Percentiles rank a stretch among this genome's conserved stretches.
phyloP scores from a whole-genome alignment of 768 basidiomycete genomes.

The Postia placenta region DNA sequence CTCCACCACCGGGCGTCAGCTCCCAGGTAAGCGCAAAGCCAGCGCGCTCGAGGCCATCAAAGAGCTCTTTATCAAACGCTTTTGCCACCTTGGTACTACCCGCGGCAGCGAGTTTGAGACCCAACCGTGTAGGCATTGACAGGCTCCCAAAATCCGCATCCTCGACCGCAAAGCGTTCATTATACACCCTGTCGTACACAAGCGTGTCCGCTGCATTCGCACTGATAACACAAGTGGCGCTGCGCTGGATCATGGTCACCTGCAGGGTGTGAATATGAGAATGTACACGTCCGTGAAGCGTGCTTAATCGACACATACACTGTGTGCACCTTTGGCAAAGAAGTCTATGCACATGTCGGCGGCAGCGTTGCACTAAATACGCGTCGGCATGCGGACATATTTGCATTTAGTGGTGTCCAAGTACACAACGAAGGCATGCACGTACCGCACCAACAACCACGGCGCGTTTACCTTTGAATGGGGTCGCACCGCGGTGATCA shows the following conservation, averaged over 20 bases:
- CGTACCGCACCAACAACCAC: slow-evolving; percentile 38
- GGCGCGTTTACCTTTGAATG: slow-evolving; percentile 29
- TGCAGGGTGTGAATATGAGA: not conserved
- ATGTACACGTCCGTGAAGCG: not conserved
- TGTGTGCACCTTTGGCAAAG: slow-evolving; percentile 2
- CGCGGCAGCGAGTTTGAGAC: not conserved
- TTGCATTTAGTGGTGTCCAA: not conserved
- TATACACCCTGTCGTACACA: not conserved
- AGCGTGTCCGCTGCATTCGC: not conserved
- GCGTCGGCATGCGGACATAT: too few relatives aligned
- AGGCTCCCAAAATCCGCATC: slow-evolving; percentile 18
- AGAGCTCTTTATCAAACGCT: slow-evolving; percentile 5
- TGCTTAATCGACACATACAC: not conserved
- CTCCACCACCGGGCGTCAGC: not conserved
- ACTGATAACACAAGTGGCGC: slow-evolving; percentile 28
- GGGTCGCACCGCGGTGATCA: slow-evolving; percentile 22
- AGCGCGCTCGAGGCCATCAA: slow-evolving; percentile 1
- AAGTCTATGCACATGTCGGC: slow-evolving; percentile 34
- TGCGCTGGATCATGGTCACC: slow-evolving; percentile 39
- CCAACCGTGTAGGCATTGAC: not conserved
- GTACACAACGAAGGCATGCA: slow-evolving; percentile 18
- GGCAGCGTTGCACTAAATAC: not conserved
- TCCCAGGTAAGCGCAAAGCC: slow-evolving; percentile 5
- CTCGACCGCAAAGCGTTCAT: slow-evolving; percentile 16
- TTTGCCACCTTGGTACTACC: not conserved